phyloP scores from a whole-genome alignment of 805 yeast genomes.

The Pichia paraexigua region DNA sequence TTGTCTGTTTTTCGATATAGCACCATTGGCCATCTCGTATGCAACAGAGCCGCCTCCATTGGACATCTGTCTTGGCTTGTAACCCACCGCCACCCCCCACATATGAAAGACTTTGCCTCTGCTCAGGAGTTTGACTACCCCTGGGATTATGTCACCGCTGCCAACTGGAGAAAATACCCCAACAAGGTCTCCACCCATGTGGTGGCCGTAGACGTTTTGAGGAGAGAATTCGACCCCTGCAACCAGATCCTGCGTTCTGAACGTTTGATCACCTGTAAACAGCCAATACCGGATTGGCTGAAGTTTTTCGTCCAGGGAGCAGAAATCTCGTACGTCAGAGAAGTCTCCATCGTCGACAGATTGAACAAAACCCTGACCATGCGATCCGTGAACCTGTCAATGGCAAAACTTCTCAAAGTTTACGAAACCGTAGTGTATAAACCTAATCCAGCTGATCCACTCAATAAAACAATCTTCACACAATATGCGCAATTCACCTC shows the following conservation, averaged over 20 bases:
- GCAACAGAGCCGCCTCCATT: no score
- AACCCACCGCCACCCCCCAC: no score
- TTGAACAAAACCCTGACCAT: slow-evolving; percentile 53
- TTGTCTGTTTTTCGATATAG: no score
- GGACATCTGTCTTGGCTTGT: no score
- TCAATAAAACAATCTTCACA: slow-evolving; percentile 48
- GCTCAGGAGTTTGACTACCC: slow-evolving; percentile 68
- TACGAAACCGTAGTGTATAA: slow-evolving; percentile 78
- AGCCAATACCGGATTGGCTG: slow-evolving; percentile 80
- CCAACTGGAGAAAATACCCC: slow-evolving; percentile 97
- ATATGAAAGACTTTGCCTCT: slow-evolving; percentile 80
- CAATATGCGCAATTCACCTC: slow-evolving; percentile 91
- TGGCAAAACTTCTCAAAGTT: slow-evolving; percentile 66
- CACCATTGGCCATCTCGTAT: no score
- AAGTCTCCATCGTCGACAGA: slow-evolving; percentile 78
- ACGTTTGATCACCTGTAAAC: slow-evolving; percentile 81
- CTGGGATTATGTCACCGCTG: slow-evolving; percentile 93
- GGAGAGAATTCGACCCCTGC: slow-evolving; percentile 54
- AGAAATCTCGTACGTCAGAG: slow-evolving; percentile 74
- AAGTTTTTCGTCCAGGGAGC: slow-evolving; percentile 62
- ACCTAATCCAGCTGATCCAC: slow-evolving; percentile 54
- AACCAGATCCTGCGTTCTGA: slow-evolving; percentile 64
- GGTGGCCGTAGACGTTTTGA: slow-evolving; percentile 81
- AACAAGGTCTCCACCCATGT: slow-evolving; percentile 89
- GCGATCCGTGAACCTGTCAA: slow-evolving; percentile 83